Evolutionary conservation across 495 filamentous ascomycete species (phyloP), one percentile per base, ranked within the genome.

Genomic region (Aspergillus nidulans): DNA sequence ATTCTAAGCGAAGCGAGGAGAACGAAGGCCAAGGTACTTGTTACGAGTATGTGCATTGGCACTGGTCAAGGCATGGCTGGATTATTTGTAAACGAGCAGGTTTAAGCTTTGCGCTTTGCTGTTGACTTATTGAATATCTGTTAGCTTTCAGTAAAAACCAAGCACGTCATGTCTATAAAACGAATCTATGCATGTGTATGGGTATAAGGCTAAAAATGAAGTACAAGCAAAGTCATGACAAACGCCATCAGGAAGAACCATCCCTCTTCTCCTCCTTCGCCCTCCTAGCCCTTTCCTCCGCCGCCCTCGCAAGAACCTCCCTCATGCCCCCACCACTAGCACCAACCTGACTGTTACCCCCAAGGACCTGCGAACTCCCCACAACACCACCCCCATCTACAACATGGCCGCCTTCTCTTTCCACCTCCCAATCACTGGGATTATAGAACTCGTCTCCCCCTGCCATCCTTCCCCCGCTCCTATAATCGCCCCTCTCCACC

Each of bases 31-130:
- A 92, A 86, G 86, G 73, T 95, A 28, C 65, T 92, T 55, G 71
- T 95, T 59, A 92, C 88, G 24, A 89, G 85, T 63, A 95, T 92
- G 89, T 92, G 89, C 66, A 90, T 95, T 66, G 86, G 88, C 21
- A 89, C 86, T 26, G 90, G 85, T 36, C 83, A 85, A 78, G 90
- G 89, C 28, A 95, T 92, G 90, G 90, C 90, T 32, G 89, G 85
- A 5, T 67, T 92, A 69, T 88, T 90, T 73, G 87, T 92, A 19
- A 92, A 91, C 60, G 89, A 90, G 78, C 81, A 86, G 70, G 65
- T 76, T 41, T 79, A 68, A 64, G 60, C 48, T 51, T 38, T n/a
- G n/a, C n/a, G n/a, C n/a, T 24, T 6, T 18, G 2, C 6, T 25
- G 19, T 53, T 7, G 36, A 4, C n/a, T 45, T 12, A 13, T 34